Conservation (phyloP, 176 grass and related monocot genomes). For the Metroxylon sagu region DNA sequence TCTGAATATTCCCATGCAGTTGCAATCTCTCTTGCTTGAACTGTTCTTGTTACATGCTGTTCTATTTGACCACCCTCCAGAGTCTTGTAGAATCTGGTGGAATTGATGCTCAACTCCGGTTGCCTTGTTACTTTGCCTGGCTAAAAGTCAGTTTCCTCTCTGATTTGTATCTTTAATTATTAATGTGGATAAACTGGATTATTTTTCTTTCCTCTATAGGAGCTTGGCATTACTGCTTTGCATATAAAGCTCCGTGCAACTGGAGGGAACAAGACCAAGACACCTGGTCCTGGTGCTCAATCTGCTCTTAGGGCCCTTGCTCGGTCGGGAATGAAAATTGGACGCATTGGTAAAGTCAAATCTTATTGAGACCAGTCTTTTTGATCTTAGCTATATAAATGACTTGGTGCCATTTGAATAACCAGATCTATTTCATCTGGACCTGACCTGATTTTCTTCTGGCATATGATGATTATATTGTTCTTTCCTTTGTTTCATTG, state of each 20-base stretch:
- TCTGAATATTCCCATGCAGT: too few relatives aligned
- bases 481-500: too few relatives aligned
- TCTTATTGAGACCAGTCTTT: background rate
- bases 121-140: too few relatives aligned
- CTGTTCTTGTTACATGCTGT: too few relatives aligned
- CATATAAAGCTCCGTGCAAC: conserved; percentile 80
- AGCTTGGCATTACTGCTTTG: conserved; percentile 74
- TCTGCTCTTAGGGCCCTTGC: conserved; percentile 85
- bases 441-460: too few relatives aligned
- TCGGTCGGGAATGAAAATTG: conserved; percentile 88
- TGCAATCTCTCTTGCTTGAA: too few relatives aligned
- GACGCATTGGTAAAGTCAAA: conserved; percentile 50
- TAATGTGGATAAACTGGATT: background rate
- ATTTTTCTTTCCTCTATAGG: conserved; percentile 18
- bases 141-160: background rate
- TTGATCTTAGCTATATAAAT: background rate
- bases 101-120: too few relatives aligned
- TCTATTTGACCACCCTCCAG: too few relatives aligned
- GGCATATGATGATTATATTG: too few relatives aligned
- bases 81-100: too few relatives aligned
- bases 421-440: too few relatives aligned
- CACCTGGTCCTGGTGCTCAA: conserved; percentile 80
- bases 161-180: conserved; percentile 5
- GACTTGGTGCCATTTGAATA: too few relatives aligned
- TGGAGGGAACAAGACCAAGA: conserved; percentile 91